A percentile compares a stretch with the other conserved stretches of the same genome.
Evolutionary conservation across 768 basidiomycete species (phyloP).

Genomic region (Tricholoma terreum): DNA sequence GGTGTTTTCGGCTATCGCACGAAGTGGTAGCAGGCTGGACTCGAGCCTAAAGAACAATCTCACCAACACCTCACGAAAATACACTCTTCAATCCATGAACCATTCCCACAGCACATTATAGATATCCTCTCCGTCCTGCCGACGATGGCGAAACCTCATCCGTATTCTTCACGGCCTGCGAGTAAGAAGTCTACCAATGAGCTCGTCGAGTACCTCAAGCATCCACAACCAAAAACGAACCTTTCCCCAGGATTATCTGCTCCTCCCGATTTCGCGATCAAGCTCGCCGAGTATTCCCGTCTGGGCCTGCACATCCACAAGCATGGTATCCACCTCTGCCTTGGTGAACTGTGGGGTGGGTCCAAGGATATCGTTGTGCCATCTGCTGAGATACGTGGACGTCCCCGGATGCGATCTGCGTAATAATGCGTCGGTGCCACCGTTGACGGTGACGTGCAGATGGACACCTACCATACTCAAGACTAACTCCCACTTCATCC

Average conservation of each 20-base stretch:
- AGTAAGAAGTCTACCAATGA: too few relatives aligned
- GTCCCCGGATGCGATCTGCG: constrained; percentile 66
- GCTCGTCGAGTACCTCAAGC: neutral
- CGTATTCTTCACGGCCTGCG: constrained; percentile 20
- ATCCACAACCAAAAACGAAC: constrained; percentile 30
- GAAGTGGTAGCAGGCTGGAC: too few relatives aligned
- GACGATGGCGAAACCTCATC: constrained; percentile 15
- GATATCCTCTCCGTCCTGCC: constrained; percentile 20
- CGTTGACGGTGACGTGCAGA: neutral
- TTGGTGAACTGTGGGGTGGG: constrained; percentile 55
- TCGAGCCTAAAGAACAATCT: too few relatives aligned
- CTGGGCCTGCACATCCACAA: constrained; percentile 56
- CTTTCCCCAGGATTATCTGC: constrained; percentile 73
- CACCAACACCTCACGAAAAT: constrained; percentile 5
- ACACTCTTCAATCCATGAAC: too few relatives aligned
- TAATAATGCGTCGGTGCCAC: neutral
- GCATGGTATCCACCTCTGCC: constrained; percentile 56
- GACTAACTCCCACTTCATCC: constrained; percentile 54
- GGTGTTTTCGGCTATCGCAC: too few relatives aligned
- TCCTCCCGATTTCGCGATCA: constrained; percentile 56
- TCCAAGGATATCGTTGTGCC: constrained; percentile 76
- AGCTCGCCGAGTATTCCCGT: constrained; percentile 43
- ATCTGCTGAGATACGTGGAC: constrained; percentile 63
- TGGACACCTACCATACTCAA: constrained; percentile 63
- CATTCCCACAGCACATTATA: constrained; percentile 7